Base-by-base conservation (phyloP, 179 eudicot species). In the Beta macrorhiza region DNA sequence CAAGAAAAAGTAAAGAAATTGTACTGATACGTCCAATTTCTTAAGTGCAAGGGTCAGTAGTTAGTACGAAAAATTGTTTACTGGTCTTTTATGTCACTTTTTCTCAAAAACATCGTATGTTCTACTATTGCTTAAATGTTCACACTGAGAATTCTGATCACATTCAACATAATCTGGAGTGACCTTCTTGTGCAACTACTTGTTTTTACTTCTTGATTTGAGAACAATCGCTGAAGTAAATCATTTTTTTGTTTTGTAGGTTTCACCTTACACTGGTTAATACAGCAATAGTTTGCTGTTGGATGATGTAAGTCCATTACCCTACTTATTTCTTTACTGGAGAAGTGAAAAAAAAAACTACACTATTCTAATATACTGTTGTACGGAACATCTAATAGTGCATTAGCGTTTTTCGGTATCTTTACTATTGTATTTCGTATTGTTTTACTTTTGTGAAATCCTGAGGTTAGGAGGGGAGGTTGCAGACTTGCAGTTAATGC, bases 201-300 rank as follows among this genome's bases (percentile, higher is more conserved):
- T 55, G 3, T 29, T 17, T 12, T 3, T 55, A 8, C 17, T 57
- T 4, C 10, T 32, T 17, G 7, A 74, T 58, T 8, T 57, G n/a
- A 53, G 62, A 53, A 53, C 42, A 22, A 53, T 1, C 2, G 9
- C 16, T 81, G 82, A 75, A 37, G 42, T 51, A 42, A 53, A 51
- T 57, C 42, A 44, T 29, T 58, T 55, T 55, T 61, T 51, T 52
- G 32, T 78, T 76, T 59, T 92, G 87, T 96, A 96, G 99, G 93
- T 83, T 96, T 74, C 97, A 92, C 81, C 77, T 92, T 55, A 93
- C 98, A 71, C 80, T 93, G 90, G 84, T 93, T 72, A 84, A 90
- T 65, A 92, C 98, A n/a, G 98, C 98, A 25, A 90, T 92, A n/a
- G 95, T 91, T 29, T 94, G 97, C 84, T 94, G 98, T 80, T 94